Base-by-base conservation (phyloP, 2,329 filamentous ascomycete genomes). In the Dothistroma pini region DNA sequence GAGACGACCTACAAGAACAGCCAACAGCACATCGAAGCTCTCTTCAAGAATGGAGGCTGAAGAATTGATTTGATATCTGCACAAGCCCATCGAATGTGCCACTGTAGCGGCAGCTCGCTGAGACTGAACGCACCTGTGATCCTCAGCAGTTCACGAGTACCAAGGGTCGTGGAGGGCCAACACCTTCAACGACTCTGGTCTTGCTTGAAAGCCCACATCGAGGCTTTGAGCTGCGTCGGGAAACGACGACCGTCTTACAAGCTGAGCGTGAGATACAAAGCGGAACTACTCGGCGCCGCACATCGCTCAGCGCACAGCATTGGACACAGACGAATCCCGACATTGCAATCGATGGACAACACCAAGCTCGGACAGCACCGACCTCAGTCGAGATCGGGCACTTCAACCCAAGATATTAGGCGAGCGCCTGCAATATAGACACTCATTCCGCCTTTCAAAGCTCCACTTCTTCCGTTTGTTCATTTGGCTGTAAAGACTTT, bases 1-100 rank as follows among this genome's bases (percentile, higher is more conserved):
- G 93, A 97, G 80, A 96, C 91, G 60, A 97, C 95, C 54, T 89
- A 91, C 74, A 92, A 96, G 80, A 99, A 97, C 73, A 96, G 92
- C 77, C 87, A 89, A 69, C 87, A 93, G 68, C 91, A 96, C 72
- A 89, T 97, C 68, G 89, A 96, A 74, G 89, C 92, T 76, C 93
- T 97, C 74, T 83, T 97, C 72, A 84, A 85, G 67, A 69, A 70
- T 21, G 71, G 69, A 11, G 71, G 70, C 6, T 71, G 70, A 72
- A 38, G 11, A 29, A 21, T 19, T 3, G 8, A 3, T 44, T 6
- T 19, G 41, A 19, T 41, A 16, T 44, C 14, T 8, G n/a, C 16
- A 44, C 41, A 19, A 9, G n/a, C 41, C 8, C 14, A 19, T n/a
- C 35, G 41, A 19, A 5, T n/a, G 8, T 44, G 14, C 14, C n/a